Evolutionary conservation across 495 filamentous ascomycete genomes (phyloP).

Genomic region (Elasticomyces elasticus): DNA sequence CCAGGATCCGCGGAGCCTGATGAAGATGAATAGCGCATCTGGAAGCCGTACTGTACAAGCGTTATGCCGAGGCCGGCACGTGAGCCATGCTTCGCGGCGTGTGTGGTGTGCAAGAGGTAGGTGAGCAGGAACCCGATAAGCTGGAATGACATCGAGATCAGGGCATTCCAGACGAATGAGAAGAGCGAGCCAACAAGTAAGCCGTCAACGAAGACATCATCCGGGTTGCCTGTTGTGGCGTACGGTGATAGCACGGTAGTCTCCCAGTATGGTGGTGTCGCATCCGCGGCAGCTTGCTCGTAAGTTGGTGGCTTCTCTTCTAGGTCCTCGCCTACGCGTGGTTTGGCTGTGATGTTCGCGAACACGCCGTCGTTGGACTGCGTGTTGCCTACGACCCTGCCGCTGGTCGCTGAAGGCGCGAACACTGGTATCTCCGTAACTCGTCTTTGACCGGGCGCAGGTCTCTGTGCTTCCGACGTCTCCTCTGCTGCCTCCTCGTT

Average conservation of each 20-base stretch:
- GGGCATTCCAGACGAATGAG: conserved; percentile 94
- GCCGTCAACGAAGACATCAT: conserved; percentile 95
- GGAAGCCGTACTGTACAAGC: conserved; percentile 93
- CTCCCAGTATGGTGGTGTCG: conserved; percentile 97
- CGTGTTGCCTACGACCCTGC: conserved; percentile 53
- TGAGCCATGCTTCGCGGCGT: conserved; percentile 95
- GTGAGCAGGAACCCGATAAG: conserved; percentile 95
- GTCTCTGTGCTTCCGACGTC: conserved; percentile 23
- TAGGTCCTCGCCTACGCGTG: conserved; percentile 72
- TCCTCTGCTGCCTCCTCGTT: conserved; percentile 35
- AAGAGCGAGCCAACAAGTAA: conserved; percentile 93
- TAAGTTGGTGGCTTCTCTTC: conserved; percentile 96
- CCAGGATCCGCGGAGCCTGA: conserved; percentile 33
- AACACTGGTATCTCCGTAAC: conserved; percentile 46
- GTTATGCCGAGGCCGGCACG: conserved; percentile 89
- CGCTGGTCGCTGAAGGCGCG: conserved; percentile 32
- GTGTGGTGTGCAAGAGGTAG: conserved; percentile 93
- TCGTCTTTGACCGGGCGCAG: conserved; percentile 30
- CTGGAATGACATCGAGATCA: conserved; percentile 98
- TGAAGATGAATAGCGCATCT: conserved; percentile 55
- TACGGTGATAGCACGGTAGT: conserved; percentile 94
- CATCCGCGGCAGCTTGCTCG: conserved; percentile 95
- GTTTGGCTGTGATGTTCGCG: conserved; percentile 87
- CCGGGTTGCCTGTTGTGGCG: conserved; percentile 46
- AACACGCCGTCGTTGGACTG: conserved; percentile 83